phyloP scores from a whole-genome alignment of 441 rosid species.

The Jatropha multifida region DNA sequence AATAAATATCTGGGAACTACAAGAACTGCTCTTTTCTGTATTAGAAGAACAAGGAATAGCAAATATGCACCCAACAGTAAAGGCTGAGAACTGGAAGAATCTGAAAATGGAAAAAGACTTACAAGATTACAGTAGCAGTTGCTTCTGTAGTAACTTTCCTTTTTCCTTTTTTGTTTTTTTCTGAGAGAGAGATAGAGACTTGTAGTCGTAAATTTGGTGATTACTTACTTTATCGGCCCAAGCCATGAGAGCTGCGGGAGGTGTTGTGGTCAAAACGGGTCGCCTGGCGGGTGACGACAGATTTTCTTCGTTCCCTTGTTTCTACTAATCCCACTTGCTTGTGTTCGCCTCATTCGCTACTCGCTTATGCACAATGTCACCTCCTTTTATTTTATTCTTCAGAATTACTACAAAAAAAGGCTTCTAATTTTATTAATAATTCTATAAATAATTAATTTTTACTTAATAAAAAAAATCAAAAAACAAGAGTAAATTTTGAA shows the following conservation, averaged over 20 bases:
- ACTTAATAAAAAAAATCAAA: no score
- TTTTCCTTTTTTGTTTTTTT: not conserved
- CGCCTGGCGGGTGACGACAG: not conserved
- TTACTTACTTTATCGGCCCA: no score
- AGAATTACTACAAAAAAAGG: no score
- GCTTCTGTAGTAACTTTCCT: not conserved
- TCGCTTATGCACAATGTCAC: not conserved
- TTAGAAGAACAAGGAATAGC: not conserved
- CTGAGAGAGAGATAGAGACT: no score
- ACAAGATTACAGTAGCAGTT: no score
- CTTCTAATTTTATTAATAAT: no score
- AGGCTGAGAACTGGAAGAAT: not conserved
- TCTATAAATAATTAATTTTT: no score
- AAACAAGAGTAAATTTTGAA: no score
- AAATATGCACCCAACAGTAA: not conserved
- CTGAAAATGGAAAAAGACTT: not conserved
- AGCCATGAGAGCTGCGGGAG: not conserved
- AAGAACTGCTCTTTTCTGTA: not conserved
- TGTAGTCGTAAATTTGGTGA: no score
- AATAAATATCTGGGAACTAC: not conserved
- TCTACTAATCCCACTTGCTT: not conserved
- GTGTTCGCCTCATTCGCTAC: not conserved
- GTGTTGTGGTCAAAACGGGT: constrained; percentile 12
- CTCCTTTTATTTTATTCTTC: not conserved
- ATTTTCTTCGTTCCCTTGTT: no score